Percentiles rank a stretch among this genome's conserved stretches.
Evolutionary conservation across 345 rosid species (phyloP).

Genomic region (Populus alba): DNA sequence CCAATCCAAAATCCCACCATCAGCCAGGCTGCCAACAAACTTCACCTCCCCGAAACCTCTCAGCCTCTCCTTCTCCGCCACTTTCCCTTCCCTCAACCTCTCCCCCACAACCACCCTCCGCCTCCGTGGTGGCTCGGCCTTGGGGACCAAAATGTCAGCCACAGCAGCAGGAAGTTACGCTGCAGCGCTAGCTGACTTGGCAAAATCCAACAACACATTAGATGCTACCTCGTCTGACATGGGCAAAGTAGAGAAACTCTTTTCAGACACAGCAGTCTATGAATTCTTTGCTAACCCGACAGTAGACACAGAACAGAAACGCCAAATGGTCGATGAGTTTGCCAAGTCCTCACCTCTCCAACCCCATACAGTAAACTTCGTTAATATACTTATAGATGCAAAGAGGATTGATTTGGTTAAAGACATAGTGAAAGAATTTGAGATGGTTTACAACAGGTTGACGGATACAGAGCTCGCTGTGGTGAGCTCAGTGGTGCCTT

Average conservation of each 20-base stretch:
- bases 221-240: slow-evolving; percentile 68
- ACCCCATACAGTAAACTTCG: slow-evolving; percentile 57
- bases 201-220: slow-evolving; percentile 55
- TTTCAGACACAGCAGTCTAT: slow-evolving; percentile 46
- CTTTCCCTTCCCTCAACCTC: slow-evolving; percentile 25
- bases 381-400: slow-evolving; percentile 66
- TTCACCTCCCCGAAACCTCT: slow-evolving; percentile 30
- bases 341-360: slow-evolving; percentile 46
- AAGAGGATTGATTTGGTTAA: slow-evolving; percentile 52
- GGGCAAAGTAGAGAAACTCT: slow-evolving; percentile 67
- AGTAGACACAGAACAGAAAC: slow-evolving; percentile 46
- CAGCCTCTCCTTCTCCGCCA: slow-evolving; percentile 46
- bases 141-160: slow-evolving; percentile 54
- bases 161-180: slow-evolving; percentile 73
- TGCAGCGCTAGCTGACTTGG: slow-evolving; percentile 69
- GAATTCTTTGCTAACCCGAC: slow-evolving; percentile 69
- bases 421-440: slow-evolving; percentile 77
- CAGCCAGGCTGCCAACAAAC: slow-evolving; percentile 35
- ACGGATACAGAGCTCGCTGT: slow-evolving; percentile 74
- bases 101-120: slow-evolving; percentile 26
- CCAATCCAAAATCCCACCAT: slow-evolving; percentile 49
- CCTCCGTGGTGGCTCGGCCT: slow-evolving; percentile 29
- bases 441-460: slow-evolving; percentile 55
- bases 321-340: slow-evolving; percentile 56
- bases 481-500: slow-evolving; percentile 75